phyloP scores from a whole-genome alignment of 1,284 basidiomycete species.

The Pseudomicrostroma phylloplanum region DNA sequence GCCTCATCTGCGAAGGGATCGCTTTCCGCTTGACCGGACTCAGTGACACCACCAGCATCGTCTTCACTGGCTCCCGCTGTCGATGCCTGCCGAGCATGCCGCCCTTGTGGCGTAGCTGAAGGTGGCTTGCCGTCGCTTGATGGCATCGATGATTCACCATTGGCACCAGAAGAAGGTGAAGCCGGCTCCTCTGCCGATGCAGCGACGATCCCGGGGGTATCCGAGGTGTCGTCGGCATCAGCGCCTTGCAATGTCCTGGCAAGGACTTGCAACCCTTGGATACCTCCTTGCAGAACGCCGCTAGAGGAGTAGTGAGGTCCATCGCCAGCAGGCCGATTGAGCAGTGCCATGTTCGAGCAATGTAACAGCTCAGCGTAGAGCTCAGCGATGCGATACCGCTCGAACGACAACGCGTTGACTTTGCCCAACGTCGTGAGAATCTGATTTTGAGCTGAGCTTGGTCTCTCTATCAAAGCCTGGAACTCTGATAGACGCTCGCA shows the following conservation, averaged over 20 bases:
- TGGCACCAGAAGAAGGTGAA: not conserved
- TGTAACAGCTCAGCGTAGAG: constrained; percentile 94
- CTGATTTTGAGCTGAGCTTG: constrained; percentile 65
- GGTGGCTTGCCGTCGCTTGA: no score
- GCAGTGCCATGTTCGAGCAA: constrained; percentile 93
- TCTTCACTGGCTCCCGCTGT: not conserved
- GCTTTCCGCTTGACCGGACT: not conserved
- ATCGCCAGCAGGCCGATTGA: constrained; percentile 63
- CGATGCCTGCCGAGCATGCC: constrained; percentile 3
- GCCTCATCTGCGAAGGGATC: constrained; percentile 6
- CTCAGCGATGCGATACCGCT: constrained; percentile 94
- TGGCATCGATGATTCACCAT: not conserved
- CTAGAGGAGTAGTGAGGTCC: constrained; percentile 45
- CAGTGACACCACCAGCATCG: not conserved
- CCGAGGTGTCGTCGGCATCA: constrained; percentile 20
- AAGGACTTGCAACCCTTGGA: constrained; percentile 48
- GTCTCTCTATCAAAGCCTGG: constrained; percentile 65
- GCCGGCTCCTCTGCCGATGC: not conserved
- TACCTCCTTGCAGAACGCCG: constrained; percentile 43
- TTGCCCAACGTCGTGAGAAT: constrained; percentile 24
- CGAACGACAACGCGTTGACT: constrained; percentile 78
- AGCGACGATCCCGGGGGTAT: not conserved
- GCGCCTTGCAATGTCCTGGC: constrained; percentile 40
- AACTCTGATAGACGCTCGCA: constrained; percentile 67
- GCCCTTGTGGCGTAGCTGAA: not conserved